Conservation (phyloP, 495 filamentous ascomycete genomes). For the Wilcoxina mikolae region DNA sequence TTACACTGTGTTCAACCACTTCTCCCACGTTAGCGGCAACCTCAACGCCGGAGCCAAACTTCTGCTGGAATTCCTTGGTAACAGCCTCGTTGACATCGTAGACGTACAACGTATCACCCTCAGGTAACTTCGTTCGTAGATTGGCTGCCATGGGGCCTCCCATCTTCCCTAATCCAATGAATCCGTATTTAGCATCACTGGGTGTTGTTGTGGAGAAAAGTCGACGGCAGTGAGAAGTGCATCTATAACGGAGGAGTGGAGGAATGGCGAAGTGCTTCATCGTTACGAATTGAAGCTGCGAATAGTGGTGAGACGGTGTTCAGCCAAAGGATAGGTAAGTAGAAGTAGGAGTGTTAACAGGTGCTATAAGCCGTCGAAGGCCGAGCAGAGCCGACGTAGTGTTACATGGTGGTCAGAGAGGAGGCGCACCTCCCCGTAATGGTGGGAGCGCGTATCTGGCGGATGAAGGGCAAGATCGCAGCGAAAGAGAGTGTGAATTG, state of each 20-base stretch:
- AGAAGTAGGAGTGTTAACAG: not conserved
- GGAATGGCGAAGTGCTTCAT: not conserved
- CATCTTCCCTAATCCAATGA: conserved; percentile 80
- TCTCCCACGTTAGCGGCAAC: conserved; percentile 44
- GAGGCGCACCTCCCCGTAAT: not conserved
- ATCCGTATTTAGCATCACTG: conserved; percentile 36
- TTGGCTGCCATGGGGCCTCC: conserved; percentile 85
- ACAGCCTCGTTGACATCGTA: conserved; percentile 59
- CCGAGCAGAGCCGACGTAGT: conserved; percentile 6
- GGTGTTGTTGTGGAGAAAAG: conserved; percentile 13
- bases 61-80: conserved; percentile 43
- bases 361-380: not conserved
- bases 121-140: conserved; percentile 58
- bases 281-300: not conserved
- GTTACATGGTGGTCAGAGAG: not conserved
- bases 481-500: not conserved
- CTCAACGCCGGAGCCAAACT: conserved; percentile 42
- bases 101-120: conserved; percentile 50
- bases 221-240: not conserved
- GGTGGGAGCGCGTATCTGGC: not conserved
- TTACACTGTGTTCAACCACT: conserved; percentile 58
- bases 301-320: not conserved
- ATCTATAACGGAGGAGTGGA: not conserved
- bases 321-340: not conserved
- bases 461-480: not conserved